Evolutionary conservation across 306 rosid species (phyloP).

Genomic region (Psophocarpus tetragonolobus): DNA sequence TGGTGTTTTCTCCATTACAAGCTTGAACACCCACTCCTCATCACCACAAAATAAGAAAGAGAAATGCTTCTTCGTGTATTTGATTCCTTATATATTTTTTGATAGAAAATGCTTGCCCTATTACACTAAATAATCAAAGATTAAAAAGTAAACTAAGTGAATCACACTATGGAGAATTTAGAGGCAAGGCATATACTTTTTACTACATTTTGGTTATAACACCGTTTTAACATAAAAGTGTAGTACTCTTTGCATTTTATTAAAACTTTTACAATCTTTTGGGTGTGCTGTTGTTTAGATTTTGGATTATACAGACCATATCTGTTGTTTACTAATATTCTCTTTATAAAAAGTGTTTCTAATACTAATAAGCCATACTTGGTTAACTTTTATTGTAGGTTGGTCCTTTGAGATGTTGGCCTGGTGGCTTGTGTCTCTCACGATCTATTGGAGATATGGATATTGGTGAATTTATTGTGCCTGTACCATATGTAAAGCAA

Average conservation of each 20-base stretch:
- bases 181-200: neutral
- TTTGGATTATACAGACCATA: neutral
- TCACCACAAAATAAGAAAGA: neutral
- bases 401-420: constrained; percentile 99
- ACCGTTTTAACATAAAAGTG: neutral
- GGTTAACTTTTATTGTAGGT: constrained; percentile 49
- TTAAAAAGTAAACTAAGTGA: constrained; percentile 18
- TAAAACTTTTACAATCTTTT: neutral
- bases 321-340: neutral
- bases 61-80: neutral
- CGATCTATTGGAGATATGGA: constrained; percentile 98
- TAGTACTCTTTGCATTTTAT: constrained; percentile 15
- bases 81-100: constrained; percentile 1
- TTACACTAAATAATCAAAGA: neutral
- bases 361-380: constrained; percentile 11
- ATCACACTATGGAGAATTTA: constrained; percentile 13
- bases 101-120: neutral
- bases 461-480: constrained; percentile 92
- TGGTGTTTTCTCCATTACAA: constrained; percentile 10
- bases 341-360: neutral
- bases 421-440: constrained; percentile 98
- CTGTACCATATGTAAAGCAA: constrained; percentile 96
- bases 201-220: neutral
- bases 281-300: constrained; percentile 4
- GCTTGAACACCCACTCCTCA: neutral